A percentile compares a stretch with the other conserved stretches of the same genome.
Conservation (phyloP, 2,329 filamentous ascomycete species). For the Penicillium sp. region DNA sequence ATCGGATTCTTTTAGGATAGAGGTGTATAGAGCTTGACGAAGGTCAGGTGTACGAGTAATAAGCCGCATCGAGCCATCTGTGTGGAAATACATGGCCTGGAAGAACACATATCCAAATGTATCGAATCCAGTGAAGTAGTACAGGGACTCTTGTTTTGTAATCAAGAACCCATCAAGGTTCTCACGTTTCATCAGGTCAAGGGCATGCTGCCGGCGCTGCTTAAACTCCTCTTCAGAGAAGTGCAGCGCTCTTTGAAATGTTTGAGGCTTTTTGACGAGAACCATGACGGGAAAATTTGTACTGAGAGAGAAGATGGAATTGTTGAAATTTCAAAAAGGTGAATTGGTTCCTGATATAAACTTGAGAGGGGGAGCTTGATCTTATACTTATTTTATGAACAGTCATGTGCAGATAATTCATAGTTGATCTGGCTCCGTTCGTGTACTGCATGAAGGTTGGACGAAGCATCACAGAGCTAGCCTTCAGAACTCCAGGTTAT, state of each 20-base stretch:
- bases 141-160: slow-evolving; percentile 39
- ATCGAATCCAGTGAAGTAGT: slow-evolving; percentile 38
- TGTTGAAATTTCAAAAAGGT: no score
- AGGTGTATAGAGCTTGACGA: slow-evolving; percentile 40
- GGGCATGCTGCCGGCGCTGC: slow-evolving; percentile 25
- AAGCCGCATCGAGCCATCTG: slow-evolving; percentile 35
- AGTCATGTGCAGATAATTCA: no score
- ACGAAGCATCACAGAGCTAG: no score
- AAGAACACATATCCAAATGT: slow-evolving; percentile 44
- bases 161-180: slow-evolving; percentile 41
- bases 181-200: slow-evolving; percentile 36
- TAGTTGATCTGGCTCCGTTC: no score
- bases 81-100: slow-evolving; percentile 43
- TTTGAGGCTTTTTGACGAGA: slow-evolving; percentile 18
- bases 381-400: no score
- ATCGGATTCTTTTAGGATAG: slow-evolving; percentile 33
- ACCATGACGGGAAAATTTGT: no score
- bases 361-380: no score
- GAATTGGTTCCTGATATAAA: no score
- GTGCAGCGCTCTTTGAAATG: slow-evolving; percentile 35
- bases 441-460: no score
- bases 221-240: slow-evolving; percentile 32
- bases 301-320: no score
- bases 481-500: no score
- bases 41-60: slow-evolving; percentile 36